Conservation (phyloP, 306 rosid genomes). For the Vachellia pachyceras region DNA sequence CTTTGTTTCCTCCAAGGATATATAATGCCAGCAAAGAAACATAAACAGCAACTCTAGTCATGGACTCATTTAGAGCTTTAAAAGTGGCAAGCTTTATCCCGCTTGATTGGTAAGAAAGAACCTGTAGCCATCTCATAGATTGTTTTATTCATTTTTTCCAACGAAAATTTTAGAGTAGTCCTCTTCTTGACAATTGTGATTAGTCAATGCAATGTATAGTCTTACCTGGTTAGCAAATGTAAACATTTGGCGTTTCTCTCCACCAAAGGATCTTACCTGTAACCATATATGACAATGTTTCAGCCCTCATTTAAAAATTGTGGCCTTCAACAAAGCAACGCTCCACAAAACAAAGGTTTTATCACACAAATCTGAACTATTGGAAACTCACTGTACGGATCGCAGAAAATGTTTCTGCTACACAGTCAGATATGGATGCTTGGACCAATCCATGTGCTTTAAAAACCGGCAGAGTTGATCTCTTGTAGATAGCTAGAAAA, state of each 20-base stretch:
- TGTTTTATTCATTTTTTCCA: not conserved
- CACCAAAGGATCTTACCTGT: conserved; percentile 93
- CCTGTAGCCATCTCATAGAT: conserved; percentile 59
- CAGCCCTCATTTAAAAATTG: conserved; percentile 31
- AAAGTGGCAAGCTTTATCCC: conserved; percentile 92
- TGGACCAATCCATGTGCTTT: conserved; percentile 88
- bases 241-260: conserved; percentile 93
- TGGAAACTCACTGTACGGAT: conserved; percentile 87
- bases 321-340: conserved; percentile 15
- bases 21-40: conserved; percentile 76
- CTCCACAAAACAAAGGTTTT: not conserved
- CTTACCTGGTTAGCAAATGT: conserved; percentile 80
- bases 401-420: conserved; percentile 91
- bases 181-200: conserved; percentile 24
- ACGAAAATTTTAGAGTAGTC: conserved; percentile 33
- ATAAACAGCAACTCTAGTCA: conserved; percentile 91
- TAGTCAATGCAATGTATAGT: conserved; percentile 28
- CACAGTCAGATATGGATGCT: conserved; percentile 90
- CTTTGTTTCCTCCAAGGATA: conserved; percentile 97
- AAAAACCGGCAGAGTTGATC: conserved; percentile 89
- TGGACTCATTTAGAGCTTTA: conserved; percentile 83
- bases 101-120: conserved; percentile 82
- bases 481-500: conserved; percentile 81
- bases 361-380: conserved; percentile 7
- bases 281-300: conserved; percentile 38